Evolutionary conservation across 352 stramenopile genomes (phyloP), one percentile per base, ranked within the genome.

Genomic region (Pythium insidiosum): DNA sequence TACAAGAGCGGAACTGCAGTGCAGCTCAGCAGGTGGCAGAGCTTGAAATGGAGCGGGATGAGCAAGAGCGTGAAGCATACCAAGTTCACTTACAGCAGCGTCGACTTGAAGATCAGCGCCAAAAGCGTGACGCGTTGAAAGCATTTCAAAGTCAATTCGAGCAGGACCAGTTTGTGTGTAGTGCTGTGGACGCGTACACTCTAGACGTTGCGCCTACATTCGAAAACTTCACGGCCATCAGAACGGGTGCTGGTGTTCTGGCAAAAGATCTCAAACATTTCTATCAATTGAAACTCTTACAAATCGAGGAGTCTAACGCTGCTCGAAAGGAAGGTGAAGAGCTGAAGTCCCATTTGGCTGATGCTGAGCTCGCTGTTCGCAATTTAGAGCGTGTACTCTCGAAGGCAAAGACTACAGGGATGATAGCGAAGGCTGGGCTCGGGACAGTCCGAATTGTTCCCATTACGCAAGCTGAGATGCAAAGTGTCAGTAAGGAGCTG

Each of bases 341-440:
- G 5, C 25, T 55, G 5, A 57, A 56, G 35, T 42, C 49, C 5
- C 33, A 56, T 0, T 26, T 77, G 28, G 54, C 52, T 0, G 47
- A 40, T 0, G 71, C 79, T 36, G 66, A 84, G 20, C 48, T 75
- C 5, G 52, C 54, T 11, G n/a, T 72, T 15, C 66, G 70, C 4
- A 85, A 85, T 43, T 49, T 76, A 47, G 68, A 88, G 37, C 73
- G 75, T 15, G 66, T 85, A n/a, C 41, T 72, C 31, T 29, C 66
- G 21, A 88, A 88, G 34, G 75, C 72, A 10, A 73, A 73, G 45
- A 73, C 18, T 21, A 84, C 69, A 1, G 75, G 75, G 4, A 88
- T 81, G 72, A 68, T 88, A 36, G 75, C 75, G 5, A 84, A 79
- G 48, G 75, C 75, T 1, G 75, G 73, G 3, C 52, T 88, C 11